Evolutionary conservation across 2,329 filamentous ascomycete species (phyloP).

Genomic region (Phoma sp.): DNA sequence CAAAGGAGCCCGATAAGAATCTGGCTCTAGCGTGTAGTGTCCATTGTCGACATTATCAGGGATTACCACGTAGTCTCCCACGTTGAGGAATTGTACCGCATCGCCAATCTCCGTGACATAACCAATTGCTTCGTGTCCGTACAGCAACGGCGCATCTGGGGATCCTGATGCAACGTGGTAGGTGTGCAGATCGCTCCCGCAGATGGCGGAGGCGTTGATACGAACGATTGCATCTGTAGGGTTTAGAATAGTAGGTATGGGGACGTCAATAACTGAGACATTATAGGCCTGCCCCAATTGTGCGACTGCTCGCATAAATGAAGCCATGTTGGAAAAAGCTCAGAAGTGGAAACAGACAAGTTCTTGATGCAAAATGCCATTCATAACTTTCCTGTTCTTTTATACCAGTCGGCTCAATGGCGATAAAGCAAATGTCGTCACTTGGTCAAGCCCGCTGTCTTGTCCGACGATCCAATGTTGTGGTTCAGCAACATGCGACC

Average conservation of each 20-base stretch:
- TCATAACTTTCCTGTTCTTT: background rate
- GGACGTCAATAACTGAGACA: constrained; percentile 43
- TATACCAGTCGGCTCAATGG: background rate
- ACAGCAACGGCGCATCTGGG: constrained; percentile 78
- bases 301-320: constrained; percentile 2
- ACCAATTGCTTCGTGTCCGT: constrained; percentile 90
- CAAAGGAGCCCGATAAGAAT: background rate
- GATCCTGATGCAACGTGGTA: constrained; percentile 74
- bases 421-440: background rate
- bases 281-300: constrained; percentile 24
- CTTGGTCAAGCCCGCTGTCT: background rate
- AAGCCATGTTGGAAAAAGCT: constrained; percentile 1
- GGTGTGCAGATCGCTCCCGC: constrained; percentile 32
- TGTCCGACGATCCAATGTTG: background rate
- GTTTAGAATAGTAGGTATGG: constrained; percentile 44
- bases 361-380: too few relatives aligned
- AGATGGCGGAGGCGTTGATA: constrained; percentile 51
- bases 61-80: constrained; percentile 67
- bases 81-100: constrained; percentile 75
- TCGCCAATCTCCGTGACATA: constrained; percentile 78
- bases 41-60: constrained; percentile 22
- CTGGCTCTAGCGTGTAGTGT: background rate
- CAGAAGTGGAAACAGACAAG: too few relatives aligned
- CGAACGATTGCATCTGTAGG: constrained; percentile 50
- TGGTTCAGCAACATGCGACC: background rate